Evolutionary conservation across 345 rosid genomes (phyloP), one percentile per base, ranked within the genome.

Genomic region (Boechera retrofracta): DNA sequence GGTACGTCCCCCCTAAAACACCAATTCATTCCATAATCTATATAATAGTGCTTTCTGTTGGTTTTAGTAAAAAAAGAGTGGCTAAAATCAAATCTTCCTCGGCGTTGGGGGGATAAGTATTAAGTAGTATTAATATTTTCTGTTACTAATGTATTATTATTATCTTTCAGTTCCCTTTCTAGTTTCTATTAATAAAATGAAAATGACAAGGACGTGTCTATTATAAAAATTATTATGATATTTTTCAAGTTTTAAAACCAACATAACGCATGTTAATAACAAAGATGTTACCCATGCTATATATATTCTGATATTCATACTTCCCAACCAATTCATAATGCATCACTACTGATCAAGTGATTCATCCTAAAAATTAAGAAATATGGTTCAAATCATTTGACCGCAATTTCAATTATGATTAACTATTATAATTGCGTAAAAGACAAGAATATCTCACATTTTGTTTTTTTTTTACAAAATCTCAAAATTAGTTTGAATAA

Each of bases 21-120:
- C 38, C 52, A 56, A 15, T 64, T 71, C 33, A 8, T 69, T 21
- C 59, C 72, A 45, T 18, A 70, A 36, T 54, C 12, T 32, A 45
- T 63, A 35, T 62, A 48, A 53, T 21, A 62, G 35, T 71, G 16
- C 0, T 55, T 55, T 33, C 3, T 53, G 26, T 64, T 64, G 55
- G 66, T 36, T 69, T 61, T 49, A 42, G 6, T 12, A 39, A 48
- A 52, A 8, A 64, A 52, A 33, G 64, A 62, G 29, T 61, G 59
- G 35, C 75, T 77, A 48, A 64, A 48, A 56, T 64, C 54, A 70
- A 70, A 77, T 77, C 71, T 63, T 71, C 76, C 76, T 78, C 68
- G 71, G 28, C 54, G 59, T 45, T 28, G 5, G 71, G 61, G 16
- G 62, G 39, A 7, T 48, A 44, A 18, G 12, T 21, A 41, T 63